Base-by-base conservation (phyloP, 192 early-diverging fungal genomes). In the Diversispora epigaea region DNA sequence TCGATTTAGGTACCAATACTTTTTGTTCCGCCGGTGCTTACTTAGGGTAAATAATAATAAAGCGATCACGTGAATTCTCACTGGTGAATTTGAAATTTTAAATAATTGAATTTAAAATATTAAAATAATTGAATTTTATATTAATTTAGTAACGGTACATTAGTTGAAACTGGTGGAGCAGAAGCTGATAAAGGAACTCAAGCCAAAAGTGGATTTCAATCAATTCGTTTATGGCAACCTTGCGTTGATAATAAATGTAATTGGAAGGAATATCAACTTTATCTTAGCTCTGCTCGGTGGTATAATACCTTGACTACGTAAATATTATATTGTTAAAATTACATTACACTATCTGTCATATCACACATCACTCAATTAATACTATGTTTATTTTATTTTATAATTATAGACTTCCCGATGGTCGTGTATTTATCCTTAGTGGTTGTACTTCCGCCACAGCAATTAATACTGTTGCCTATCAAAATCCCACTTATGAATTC, bases 101-200 rank as follows among this genome's bases (percentile, higher is more conserved):
- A 32, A 32, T 32, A 32, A 32, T 32, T n/a, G n/a, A n/a, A n/a
- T n/a, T n/a, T n/a, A n/a, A n/a, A n/a, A n/a, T n/a, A n/a, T n/a
- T n/a, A n/a, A 32, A 32, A 32, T 32, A 32, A 32, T 32, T 32
- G 25, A 32, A 32, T 32, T 32, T 32, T 32, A 32, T 32, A 32
- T 32, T 32, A 32, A 32, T 32, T 32, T 32, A 32, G 25, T 32
- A 32, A 32, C 2, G 25, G 25, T 32, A 88, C 84, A 15, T 70
- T 88, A 21, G 81, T 86, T 68, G 83, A 84, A 62, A 82, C 80
- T n/a, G 86, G 84, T 6, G 86, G 86, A 22, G 86, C 82, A 11
- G 75, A 83, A 52, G 21, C 57, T 60, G 67, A 72, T 12, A 60
- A 72, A 70, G 61, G 60, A 41, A 6, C 11, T n/a, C 17, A 43